Evolutionary conservation across 805 yeast species (phyloP).

Genomic region (Zygoascus tannicola): DNA sequence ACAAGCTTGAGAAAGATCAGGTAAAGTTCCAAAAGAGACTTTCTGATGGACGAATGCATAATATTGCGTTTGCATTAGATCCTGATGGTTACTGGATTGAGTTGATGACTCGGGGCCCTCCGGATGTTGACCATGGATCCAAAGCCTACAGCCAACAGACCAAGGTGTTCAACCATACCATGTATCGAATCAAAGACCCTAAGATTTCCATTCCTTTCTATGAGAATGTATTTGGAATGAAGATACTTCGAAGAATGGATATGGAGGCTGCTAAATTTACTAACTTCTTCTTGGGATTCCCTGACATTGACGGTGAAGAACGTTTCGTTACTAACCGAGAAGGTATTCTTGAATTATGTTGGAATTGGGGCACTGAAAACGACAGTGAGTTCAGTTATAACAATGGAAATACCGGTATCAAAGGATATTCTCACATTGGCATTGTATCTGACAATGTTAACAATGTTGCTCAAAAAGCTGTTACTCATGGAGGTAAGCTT

Average conservation of each 20-base stretch:
- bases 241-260: slow-evolving; percentile 47
- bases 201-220: slow-evolving; percentile 67
- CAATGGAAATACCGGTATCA: slow-evolving; percentile 67
- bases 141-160: slow-evolving; percentile 19
- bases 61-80: slow-evolving; percentile 90
- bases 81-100: slow-evolving; percentile 98
- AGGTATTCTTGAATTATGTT: slow-evolving; percentile 80
- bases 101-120: slow-evolving; percentile 36
- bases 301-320: slow-evolving; percentile 23
- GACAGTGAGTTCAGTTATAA: slow-evolving; percentile 72
- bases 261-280: slow-evolving; percentile 70
- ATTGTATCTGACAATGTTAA: slow-evolving; percentile 45
- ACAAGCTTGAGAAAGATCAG: slow-evolving; percentile 45
- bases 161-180: slow-evolving; percentile 71
- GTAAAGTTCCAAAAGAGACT: slow-evolving; percentile 76
- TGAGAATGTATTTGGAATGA: slow-evolving; percentile 71
- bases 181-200: slow-evolving; percentile 90
- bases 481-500: slow-evolving; percentile 39
- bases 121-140: slow-evolving; percentile 36
- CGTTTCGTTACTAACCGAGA: slow-evolving; percentile 35
- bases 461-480: slow-evolving; percentile 43
- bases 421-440: slow-evolving; percentile 85
- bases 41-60: slow-evolving; percentile 82
- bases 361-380: slow-evolving; percentile 90
- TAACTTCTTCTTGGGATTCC: slow-evolving; percentile 58